These are phyloP conservation scores for Cyberlindnera bimundalis DNA, from an alignment of 805 yeast species.

Conservation along the genomic window DNA sequence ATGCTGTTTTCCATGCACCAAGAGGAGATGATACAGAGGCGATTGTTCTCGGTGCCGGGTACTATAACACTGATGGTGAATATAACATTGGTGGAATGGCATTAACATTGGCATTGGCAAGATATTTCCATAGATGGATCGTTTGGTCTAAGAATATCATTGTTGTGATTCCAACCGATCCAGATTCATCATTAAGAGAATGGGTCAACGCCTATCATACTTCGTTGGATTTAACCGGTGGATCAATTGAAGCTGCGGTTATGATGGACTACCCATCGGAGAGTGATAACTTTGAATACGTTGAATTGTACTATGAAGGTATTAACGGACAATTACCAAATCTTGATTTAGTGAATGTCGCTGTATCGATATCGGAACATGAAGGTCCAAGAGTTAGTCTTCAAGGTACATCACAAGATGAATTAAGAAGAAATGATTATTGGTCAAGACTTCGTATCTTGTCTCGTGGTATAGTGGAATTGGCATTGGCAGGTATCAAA, in stretches of 20 bases:
- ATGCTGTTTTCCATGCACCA: constrained; percentile 87
- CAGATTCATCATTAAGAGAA: constrained; percentile 61
- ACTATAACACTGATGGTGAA: constrained; percentile 63
- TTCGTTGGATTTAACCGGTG: constrained; percentile 81
- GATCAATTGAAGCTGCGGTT: constrained; percentile 87
- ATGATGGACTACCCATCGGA: constrained; percentile 72
- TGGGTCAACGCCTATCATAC: constrained; percentile 97
- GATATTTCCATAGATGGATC: constrained; percentile 81
- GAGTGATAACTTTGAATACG: constrained; percentile 64
- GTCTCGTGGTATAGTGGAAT: constrained; percentile 59
- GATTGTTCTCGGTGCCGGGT: constrained; percentile 86
- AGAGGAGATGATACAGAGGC: constrained; percentile 96
- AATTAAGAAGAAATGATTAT: constrained; percentile 46
- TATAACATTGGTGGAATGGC: constrained; percentile 81
- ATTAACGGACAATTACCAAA: constrained; percentile 95
- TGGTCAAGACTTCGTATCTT: constrained; percentile 56
- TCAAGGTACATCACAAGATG: constrained; percentile 51
- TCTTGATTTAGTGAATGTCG: constrained; percentile 82
- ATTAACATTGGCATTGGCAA: constrained; percentile 64
- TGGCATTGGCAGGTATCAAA: constrained; percentile 68
- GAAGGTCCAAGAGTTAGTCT: constrained; percentile 71
- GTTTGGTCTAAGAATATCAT: constrained; percentile 95
- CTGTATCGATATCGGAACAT: constrained; percentile 66
- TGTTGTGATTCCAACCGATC: constrained; percentile 75
- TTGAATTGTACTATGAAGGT: constrained; percentile 81